Conservation (phyloP, 371 early-diverging fungal genomes). For the Phascolomyces articulosus region DNA sequence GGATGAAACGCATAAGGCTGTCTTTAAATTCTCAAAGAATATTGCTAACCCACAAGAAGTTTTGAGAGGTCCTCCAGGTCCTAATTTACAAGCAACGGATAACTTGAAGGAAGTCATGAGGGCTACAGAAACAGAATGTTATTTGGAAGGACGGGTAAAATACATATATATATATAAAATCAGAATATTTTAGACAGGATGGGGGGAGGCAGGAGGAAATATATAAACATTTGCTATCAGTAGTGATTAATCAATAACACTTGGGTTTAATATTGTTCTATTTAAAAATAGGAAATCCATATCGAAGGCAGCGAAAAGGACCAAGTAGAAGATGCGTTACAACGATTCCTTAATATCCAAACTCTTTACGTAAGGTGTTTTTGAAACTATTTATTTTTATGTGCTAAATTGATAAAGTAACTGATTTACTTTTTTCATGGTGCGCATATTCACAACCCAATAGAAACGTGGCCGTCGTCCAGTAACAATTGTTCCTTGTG, state of each 20-base stretch:
- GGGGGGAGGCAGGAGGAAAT: neutral
- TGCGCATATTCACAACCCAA: no score
- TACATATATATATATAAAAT: no score
- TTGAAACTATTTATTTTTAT: neutral
- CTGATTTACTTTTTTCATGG: no score
- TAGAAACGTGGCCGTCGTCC: slow-evolving; percentile 27
- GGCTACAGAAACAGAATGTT: slow-evolving; percentile 28
- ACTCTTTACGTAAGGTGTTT: slow-evolving; percentile 31
- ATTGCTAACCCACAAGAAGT: slow-evolving; percentile 22
- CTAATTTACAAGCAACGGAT: slow-evolving; percentile 22
- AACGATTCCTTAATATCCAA: slow-evolving; percentile 38
- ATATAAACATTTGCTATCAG: no score
- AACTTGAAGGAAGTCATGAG: slow-evolving; percentile 25
- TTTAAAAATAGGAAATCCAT: slow-evolving; percentile 31
- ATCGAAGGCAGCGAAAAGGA: slow-evolving; percentile 21
- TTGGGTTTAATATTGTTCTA: no score
- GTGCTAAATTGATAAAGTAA: neutral
- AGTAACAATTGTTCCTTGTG: slow-evolving; percentile 22
- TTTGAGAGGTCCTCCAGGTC: slow-evolving; percentile 25
- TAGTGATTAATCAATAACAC: no score
- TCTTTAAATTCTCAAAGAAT: slow-evolving; percentile 29
- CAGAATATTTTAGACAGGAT: no score
- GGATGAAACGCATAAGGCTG: neutral
- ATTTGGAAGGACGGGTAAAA: slow-evolving; percentile 17
- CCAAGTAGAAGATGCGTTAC: slow-evolving; percentile 29